Evolutionary conservation across 805 yeast species (phyloP).

Genomic region (Candida golubevii): DNA sequence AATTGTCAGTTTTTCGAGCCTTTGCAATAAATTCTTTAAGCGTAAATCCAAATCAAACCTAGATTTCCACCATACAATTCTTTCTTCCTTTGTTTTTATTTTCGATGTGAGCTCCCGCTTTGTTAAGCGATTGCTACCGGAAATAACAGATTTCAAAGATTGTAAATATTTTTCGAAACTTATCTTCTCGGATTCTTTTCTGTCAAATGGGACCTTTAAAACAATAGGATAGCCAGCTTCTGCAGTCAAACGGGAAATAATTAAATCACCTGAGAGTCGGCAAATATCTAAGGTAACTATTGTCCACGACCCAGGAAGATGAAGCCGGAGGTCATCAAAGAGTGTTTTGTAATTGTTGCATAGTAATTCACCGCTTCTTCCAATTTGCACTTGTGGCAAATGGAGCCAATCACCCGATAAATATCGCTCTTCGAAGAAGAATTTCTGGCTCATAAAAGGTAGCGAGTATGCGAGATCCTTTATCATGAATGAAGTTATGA

Average conservation of each 20-base stretch:
- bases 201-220: constrained; percentile 55
- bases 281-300: constrained; percentile 61
- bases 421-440: neutral
- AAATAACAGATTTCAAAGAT: constrained; percentile 43
- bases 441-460: constrained; percentile 9
- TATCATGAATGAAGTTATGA: constrained; percentile 20
- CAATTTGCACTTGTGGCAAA: too few relatives aligned
- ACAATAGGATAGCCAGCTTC: constrained; percentile 37
- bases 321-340: constrained; percentile 6
- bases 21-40: constrained; percentile 48
- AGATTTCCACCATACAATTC: constrained; percentile 74
- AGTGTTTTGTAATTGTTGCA: constrained; percentile 6
- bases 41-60: constrained; percentile 59
- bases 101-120: constrained; percentile 46
- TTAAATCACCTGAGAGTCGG: constrained; percentile 51
- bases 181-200: constrained; percentile 38
- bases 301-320: constrained; percentile 48
- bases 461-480: constrained; percentile 8
- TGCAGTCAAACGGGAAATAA: constrained; percentile 42
- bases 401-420: too few relatives aligned
- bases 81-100: constrained; percentile 53
- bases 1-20: constrained; percentile 65
- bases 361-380: too few relatives aligned
- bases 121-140: constrained; percentile 59
- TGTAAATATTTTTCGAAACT: constrained; percentile 41